phyloP scores from a whole-genome alignment of 108 stramenopile genomes.

The Cyclotella distinguenda region DNA sequence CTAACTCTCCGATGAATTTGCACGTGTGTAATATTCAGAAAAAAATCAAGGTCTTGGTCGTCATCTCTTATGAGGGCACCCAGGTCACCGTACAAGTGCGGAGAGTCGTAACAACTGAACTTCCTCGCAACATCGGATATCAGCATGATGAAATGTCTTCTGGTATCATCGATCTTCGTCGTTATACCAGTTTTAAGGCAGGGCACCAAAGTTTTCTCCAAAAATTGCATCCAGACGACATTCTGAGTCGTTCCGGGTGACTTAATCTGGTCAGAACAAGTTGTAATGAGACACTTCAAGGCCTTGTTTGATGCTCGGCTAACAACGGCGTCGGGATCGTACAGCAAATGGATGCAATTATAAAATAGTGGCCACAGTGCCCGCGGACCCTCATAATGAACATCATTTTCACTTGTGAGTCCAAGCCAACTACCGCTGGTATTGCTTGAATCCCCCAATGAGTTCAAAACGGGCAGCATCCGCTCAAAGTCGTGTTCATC shows the following conservation, averaged over 20 bases:
- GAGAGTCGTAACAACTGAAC: slow-evolving; percentile 38
- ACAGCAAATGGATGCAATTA: slow-evolving; percentile 70
- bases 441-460: slow-evolving; percentile 37
- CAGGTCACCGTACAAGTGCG: slow-evolving; percentile 81
- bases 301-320: slow-evolving; percentile 68
- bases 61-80: slow-evolving; percentile 63
- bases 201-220: slow-evolving; percentile 70
- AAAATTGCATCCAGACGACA: slow-evolving; percentile 56
- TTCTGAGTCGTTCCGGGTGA: slow-evolving; percentile 11
- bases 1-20: slow-evolving; percentile 91
- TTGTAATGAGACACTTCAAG: slow-evolving; percentile 58
- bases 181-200: slow-evolving; percentile 59
- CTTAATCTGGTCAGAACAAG: slow-evolving; percentile 44
- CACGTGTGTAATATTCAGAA: slow-evolving; percentile 92
- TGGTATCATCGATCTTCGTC: slow-evolving; percentile 36
- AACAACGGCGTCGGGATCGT: slow-evolving; percentile 75
- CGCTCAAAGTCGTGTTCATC: slow-evolving; percentile 80
- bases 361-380: slow-evolving; percentile 63
- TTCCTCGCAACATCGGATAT: slow-evolving; percentile 58
- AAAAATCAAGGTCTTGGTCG: slow-evolving; percentile 92
- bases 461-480: slow-evolving; percentile 69
- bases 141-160: slow-evolving; percentile 65
- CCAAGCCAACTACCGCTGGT: slow-evolving; percentile 43
- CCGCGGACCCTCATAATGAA: slow-evolving; percentile 27
- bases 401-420: slow-evolving; percentile 24